Percentiles rank a stretch among this genome's conserved stretches.
phyloP scores from a whole-genome alignment of 164 flowering plant species.

The Tinospora cordifolia region DNA sequence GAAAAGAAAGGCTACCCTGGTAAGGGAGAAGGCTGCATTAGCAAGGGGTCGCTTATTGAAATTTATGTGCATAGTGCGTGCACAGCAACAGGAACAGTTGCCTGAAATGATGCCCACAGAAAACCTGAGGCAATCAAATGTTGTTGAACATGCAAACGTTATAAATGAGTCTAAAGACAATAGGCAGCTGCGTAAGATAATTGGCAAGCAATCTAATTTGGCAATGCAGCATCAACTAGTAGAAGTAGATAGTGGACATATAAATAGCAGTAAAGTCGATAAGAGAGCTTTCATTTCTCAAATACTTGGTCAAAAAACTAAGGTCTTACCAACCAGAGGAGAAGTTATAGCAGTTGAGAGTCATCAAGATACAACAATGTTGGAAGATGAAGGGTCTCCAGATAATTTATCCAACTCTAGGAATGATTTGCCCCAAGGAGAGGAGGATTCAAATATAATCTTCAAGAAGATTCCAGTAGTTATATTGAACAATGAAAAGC shows the following conservation, averaged over 20 bases:
- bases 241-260: slow-evolving; percentile 1
- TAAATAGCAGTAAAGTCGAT: no score
- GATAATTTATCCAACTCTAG: neutral
- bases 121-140: slow-evolving; percentile 10
- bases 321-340: neutral
- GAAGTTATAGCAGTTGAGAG: neutral
- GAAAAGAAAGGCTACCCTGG: slow-evolving; percentile 26
- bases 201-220: neutral
- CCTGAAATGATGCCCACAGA: slow-evolving; percentile 2
- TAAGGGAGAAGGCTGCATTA: slow-evolving; percentile 20
- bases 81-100: slow-evolving; percentile 7
- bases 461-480: neutral
- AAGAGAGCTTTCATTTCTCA: neutral
- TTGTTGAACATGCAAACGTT: neutral
- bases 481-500: neutral
- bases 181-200: neutral
- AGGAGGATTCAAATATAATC: neutral
- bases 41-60: slow-evolving; percentile 36
- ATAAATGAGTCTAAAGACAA: neutral
- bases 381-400: neutral
- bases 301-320: neutral
- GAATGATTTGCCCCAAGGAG: slow-evolving; percentile 3
- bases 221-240: slow-evolving; percentile 6
- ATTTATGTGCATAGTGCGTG: slow-evolving; percentile 22
- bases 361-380: neutral